Base-by-base conservation (phyloP, 1,284 basidiomycete species). In the Takashimella tepidaria region DNA sequence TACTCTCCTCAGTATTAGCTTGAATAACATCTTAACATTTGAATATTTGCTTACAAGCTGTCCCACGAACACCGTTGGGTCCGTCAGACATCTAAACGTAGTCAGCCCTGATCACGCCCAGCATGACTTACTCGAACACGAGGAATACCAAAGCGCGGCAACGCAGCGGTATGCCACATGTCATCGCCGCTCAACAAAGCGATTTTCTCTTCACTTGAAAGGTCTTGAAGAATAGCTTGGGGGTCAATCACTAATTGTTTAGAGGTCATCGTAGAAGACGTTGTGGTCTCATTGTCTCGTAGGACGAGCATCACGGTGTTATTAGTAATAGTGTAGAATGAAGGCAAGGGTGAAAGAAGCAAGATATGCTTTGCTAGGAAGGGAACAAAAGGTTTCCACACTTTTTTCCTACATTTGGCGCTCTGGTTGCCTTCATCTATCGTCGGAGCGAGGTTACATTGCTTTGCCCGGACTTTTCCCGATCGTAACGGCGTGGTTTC, bases 141-240 rank as follows among this genome's bases (percentile, higher is more conserved):
- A 25, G 87, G 87, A 47, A 89, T 77, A 0, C 83, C 83, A 2
- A 87, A 77, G 5, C 86, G 76, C 8, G 83, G 80, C 20, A 88
- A 73, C 6, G 77, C 78, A 53, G 83, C 81, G 0, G 87, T 88
- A 66, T 86, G 82, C 87, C 87, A 88, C 66, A 85, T 84, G 21
- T 86, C 86, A 24, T 84, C 84, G 31, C 86, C 87, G 3, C 84
- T 83, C 12, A 82, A 84, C 23, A 89, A 77, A 20, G 78, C 74
- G 60, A 88, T 87, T 2, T 86, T 81, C 13, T 64, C 62, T 43
- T 63, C 61, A 53, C 54, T 60, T 20, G 55, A 48, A 37, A 63
- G 46, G 42, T 58, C 54, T 4, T 21, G 19, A 8, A 60, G 55
- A 2, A 50, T 3, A 4, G 19, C 5, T 2, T 31, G 6, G 40